Evolutionary conservation across 1,284 basidiomycete genomes (phyloP).

Genomic region (Trametes pubescens): DNA sequence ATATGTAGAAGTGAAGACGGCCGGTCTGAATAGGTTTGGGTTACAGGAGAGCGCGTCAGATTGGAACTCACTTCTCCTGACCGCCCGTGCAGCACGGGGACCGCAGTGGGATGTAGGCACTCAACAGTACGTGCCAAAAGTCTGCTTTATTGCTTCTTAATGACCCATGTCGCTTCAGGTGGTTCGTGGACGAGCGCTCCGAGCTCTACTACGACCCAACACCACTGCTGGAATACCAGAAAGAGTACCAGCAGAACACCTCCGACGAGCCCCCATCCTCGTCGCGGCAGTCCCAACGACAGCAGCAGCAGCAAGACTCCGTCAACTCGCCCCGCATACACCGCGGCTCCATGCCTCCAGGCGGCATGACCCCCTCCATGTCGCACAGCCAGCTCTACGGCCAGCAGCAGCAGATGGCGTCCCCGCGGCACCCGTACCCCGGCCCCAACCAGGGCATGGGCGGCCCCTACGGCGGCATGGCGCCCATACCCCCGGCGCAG

Average conservation of each 20-base stretch:
- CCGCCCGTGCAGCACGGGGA: constrained; percentile 79
- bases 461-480: constrained; percentile 35
- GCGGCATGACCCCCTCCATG: constrained; percentile 26
- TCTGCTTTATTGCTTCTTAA: not conserved
- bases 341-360: constrained; percentile 27
- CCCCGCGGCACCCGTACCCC: constrained; percentile 44
- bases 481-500: constrained; percentile 37
- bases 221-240: constrained; percentile 48
- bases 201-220: constrained; percentile 73
- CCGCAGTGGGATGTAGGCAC: constrained; percentile 88
- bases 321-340: constrained; percentile 27
- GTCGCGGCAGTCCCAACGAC: constrained; percentile 20
- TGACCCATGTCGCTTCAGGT: constrained; percentile 48
- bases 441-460: constrained; percentile 40
- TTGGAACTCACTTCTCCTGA: constrained; percentile 82
- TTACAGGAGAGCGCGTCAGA: constrained; percentile 79
- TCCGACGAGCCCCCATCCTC: constrained; percentile 34
- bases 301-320: constrained; percentile 22
- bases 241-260: constrained; percentile 42
- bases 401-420: constrained; percentile 42
- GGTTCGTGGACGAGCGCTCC: constrained; percentile 62
- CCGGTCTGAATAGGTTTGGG: not conserved
- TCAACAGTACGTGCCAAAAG: constrained; percentile 64
- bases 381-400: constrained; percentile 30
- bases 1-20: constrained; percentile 1